Evolutionary conservation across 1,139 yeast genomes (phyloP).

Genomic region (Pichia norvegensis): DNA sequence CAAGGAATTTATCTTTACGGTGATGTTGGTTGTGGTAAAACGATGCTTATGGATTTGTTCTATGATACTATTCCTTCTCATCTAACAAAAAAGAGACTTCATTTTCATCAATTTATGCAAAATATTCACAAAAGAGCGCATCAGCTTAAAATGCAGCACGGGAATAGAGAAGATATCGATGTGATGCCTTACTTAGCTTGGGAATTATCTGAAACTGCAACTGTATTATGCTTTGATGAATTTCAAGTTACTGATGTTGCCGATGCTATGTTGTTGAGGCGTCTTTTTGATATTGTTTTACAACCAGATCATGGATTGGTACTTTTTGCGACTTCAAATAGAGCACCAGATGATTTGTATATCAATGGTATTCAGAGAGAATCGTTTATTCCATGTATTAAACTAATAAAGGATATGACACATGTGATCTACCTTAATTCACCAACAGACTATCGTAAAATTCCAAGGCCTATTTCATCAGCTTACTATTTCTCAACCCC

Average conservation of each 20-base stretch:
- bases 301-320: slow-evolving; percentile 72
- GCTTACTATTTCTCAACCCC: slow-evolving; percentile 74
- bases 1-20: slow-evolving; percentile 89
- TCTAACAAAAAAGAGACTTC: slow-evolving; percentile 70
- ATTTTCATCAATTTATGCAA: slow-evolving; percentile 97
- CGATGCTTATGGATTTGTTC: slow-evolving; percentile 95
- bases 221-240: slow-evolving; percentile 89
- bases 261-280: slow-evolving; percentile 89
- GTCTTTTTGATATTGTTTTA: slow-evolving; percentile 56
- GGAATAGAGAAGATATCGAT: slow-evolving; percentile 58
- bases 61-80: slow-evolving; percentile 74
- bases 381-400: slow-evolving; percentile 86
- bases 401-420: slow-evolving; percentile 63
- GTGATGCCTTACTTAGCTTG: slow-evolving; percentile 79
- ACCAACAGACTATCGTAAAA: slow-evolving; percentile 87
- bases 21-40: slow-evolving; percentile 97
- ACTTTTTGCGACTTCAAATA: slow-evolving; percentile 85
- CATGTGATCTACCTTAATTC: slow-evolving; percentile 76
- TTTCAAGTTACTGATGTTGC: slow-evolving; percentile 97
- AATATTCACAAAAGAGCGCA: slow-evolving; percentile 82
- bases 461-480: slow-evolving; percentile 73
- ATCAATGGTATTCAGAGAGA: slow-evolving; percentile 89
- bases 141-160: slow-evolving; percentile 55
- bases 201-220: slow-evolving; percentile 68
- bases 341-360: slow-evolving; percentile 91